phyloP scores from a whole-genome alignment of 1,284 basidiomycete genomes.

The Thelephora terrestris region DNA sequence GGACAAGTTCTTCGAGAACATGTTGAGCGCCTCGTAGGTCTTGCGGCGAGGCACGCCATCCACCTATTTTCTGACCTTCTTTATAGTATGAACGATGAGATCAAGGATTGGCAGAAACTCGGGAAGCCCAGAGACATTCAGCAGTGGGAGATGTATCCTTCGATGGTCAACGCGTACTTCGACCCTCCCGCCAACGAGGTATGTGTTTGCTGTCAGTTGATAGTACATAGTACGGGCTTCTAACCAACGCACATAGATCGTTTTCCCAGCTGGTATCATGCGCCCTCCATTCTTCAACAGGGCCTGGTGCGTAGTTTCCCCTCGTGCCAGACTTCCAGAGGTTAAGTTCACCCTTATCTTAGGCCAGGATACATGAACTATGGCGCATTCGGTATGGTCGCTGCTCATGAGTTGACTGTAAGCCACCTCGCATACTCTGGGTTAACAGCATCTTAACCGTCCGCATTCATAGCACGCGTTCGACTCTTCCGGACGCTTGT shows the following conservation, averaged over 20 bases:
- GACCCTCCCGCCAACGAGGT: constrained; percentile 76
- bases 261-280: constrained; percentile 94
- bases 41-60: background rate
- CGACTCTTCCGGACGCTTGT: constrained; percentile 81
- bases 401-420: constrained; percentile 82
- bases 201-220: constrained; percentile 8
- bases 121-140: constrained; percentile 66
- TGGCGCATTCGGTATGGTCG: constrained; percentile 85
- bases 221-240: background rate
- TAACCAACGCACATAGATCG: constrained; percentile 48
- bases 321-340: background rate
- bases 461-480: constrained; percentile 69
- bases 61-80: constrained; percentile 4
- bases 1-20: constrained; percentile 79
- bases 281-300: constrained; percentile 88
- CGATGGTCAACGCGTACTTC: constrained; percentile 75
- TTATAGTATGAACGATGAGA: constrained; percentile 42
- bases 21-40: constrained; percentile 54
- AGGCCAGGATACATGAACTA: constrained; percentile 87
- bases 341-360: background rate
- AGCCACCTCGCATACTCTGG: constrained; percentile 13
- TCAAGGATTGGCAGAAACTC: constrained; percentile 66
- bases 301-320: constrained; percentile 50
- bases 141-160: constrained; percentile 86
- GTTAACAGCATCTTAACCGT: constrained; percentile 2